Base-by-base conservation (phyloP, 2,329 filamentous ascomycete species). In the Amauroascus verrucosus region DNA sequence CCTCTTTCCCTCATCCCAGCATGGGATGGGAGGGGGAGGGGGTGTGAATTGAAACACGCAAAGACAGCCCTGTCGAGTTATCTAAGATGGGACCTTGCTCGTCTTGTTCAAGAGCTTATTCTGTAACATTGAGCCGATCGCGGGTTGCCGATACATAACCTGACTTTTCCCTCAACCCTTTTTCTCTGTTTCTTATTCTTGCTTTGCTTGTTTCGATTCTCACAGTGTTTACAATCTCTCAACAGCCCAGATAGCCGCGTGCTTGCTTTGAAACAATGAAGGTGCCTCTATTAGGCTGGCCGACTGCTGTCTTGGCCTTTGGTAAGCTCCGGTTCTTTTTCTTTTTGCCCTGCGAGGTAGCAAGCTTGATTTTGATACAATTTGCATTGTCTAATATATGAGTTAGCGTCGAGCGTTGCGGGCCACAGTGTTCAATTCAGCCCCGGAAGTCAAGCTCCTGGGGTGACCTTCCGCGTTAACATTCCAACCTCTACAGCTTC, bases 401-500 rank as follows among this genome's bases (percentile, higher is more conserved):
- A 14, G 38, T 11, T 38, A 63, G 62, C 56, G 33, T 49, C 59
- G n/a, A 50, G 54, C 16, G 54, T 44, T 3, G 45, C 52, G 49
- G 56, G 54, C 24, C 57, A 63, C 24, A 60, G 59, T 11, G 56
- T 60, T 50, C 54, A 53, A 38, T 62, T 61, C 35, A 56, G 53
- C 2, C 61, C 63, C 13, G 58, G 56, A 6, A 48, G 52, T 6
- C 48, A 58, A 35, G 61, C 55, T 18, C 48, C 37, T 6, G 63
- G 60, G n/a, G 54, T 64, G 9, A 57, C 51, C 30, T 81, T 74
- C 61, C 67, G 69, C 8, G 68, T 82, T 57, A 80, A 78, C 61
- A 73, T 83, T 6, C 79, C 80, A 1, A 64, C 73, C 22, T 63
- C 67, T 26, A 80, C 78, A 3, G 74, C 74, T 1, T 72, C 69